A percentile compares a stretch with the other conserved stretches of the same genome.
Evolutionary conservation across 805 yeast species (phyloP).

Genomic region (Candida argentea): DNA sequence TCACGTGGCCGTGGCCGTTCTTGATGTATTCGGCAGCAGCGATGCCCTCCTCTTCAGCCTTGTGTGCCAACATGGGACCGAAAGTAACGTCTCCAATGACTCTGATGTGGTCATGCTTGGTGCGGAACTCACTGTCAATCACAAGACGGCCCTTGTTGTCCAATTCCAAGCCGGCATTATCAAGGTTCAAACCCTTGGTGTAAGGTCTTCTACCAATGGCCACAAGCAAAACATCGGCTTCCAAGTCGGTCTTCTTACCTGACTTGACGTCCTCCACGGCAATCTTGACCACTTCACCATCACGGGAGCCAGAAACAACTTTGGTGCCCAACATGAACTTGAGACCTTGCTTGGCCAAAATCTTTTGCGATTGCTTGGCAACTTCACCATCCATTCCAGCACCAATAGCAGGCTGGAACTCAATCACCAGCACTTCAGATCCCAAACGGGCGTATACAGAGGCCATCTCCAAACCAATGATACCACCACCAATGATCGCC

Average conservation of each 20-base stretch:
- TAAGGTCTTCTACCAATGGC: constrained; percentile 99
- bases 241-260: constrained; percentile 69
- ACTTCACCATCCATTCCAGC: constrained; percentile 98
- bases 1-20: constrained; percentile 93
- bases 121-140: constrained; percentile 87
- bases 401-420: constrained; percentile 85
- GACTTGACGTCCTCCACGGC: constrained; percentile 84
- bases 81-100: constrained; percentile 98
- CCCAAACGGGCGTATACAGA: constrained; percentile 96
- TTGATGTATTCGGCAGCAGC: constrained; percentile 96
- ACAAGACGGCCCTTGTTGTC: constrained; percentile 91
- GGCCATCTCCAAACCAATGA: constrained; percentile 98
- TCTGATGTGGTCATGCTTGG: constrained; percentile 87
- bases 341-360: constrained; percentile 89
- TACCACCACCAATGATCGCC: constrained; percentile 97
- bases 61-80: constrained; percentile 99
- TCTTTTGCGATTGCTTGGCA: constrained; percentile 80
- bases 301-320: constrained; percentile 77
- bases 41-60: constrained; percentile 99
- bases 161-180: constrained; percentile 77
- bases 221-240: constrained; percentile 88
- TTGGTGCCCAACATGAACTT: constrained; percentile 89
- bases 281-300: constrained; percentile 80
- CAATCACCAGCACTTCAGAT: constrained; percentile 88
- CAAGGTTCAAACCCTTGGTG: constrained; percentile 82